phyloP scores from a whole-genome alignment of 495 filamentous ascomycete genomes.

The Neurospora africana region DNA sequence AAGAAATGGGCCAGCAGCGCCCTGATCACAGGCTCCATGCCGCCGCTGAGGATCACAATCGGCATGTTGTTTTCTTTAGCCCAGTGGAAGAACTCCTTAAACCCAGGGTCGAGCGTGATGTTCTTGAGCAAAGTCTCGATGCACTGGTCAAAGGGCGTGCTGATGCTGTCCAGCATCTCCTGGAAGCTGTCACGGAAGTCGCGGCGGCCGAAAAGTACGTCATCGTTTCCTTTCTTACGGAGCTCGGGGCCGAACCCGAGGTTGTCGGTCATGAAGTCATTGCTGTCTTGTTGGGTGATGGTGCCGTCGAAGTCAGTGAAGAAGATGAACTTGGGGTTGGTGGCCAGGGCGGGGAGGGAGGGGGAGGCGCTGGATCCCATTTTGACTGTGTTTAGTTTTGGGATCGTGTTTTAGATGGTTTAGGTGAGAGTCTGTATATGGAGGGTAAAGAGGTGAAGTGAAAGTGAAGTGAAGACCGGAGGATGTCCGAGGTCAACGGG shows the following conservation, averaged over 20 bases:
- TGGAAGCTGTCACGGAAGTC: conserved; percentile 78
- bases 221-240: conserved; percentile 56
- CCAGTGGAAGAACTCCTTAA: conserved; percentile 80
- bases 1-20: conserved; percentile 69
- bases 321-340: conserved; percentile 77
- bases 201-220: conserved; percentile 54
- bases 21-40: conserved; percentile 86
- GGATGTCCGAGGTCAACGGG: neutral
- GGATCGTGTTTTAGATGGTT: neutral
- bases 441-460: neutral
- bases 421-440: neutral
- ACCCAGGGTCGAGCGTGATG: conserved; percentile 78
- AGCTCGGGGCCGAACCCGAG: conserved; percentile 64
- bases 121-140: conserved; percentile 63
- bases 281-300: conserved; percentile 84
- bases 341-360: conserved; percentile 45
- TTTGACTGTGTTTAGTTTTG: neutral
- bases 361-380: neutral
- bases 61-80: conserved; percentile 70
- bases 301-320: conserved; percentile 98
- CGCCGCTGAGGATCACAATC: conserved; percentile 72
- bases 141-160: conserved; percentile 68
- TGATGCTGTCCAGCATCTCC: conserved; percentile 77
- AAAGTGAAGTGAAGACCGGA: neutral
- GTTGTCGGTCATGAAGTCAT: conserved; percentile 92